Conservation (phyloP, 1,139 yeast species). For the Blastobotrys serpentis region DNA sequence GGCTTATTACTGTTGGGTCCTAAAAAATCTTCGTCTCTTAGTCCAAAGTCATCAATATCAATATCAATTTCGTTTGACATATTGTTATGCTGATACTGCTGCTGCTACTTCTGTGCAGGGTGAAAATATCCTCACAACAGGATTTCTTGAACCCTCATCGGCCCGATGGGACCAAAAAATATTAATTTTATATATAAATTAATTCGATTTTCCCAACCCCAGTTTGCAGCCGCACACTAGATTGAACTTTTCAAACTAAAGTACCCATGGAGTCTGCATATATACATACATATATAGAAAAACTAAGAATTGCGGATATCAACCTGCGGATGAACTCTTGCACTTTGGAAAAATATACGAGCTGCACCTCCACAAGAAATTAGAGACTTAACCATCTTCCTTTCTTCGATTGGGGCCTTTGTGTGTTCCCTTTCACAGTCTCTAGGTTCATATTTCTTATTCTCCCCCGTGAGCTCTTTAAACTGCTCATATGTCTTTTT, state of each 20-base stretch:
- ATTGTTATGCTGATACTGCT: too few species aligned
- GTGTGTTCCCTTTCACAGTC: conserved; percentile 48
- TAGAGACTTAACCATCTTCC: conserved; percentile 53
- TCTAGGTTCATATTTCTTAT: conserved; percentile 52
- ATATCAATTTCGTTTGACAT: conserved; percentile 18
- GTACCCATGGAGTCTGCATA: neutral
- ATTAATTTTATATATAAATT: too few species aligned
- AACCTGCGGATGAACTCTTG: conserved; percentile 49
- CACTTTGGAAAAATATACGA: conserved; percentile 66
- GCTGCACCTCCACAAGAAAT: conserved; percentile 71
- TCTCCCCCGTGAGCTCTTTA: conserved; percentile 55
- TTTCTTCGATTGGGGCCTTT: conserved; percentile 43
- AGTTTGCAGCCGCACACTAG: too few species aligned
- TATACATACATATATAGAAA: too few species aligned
- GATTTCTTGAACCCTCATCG: too few species aligned
- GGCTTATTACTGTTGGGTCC: neutral
- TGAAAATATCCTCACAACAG: neutral
- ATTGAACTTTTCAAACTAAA: too few species aligned
- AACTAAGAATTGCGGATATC: conserved; percentile 10
- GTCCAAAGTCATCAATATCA: conserved; percentile 19
- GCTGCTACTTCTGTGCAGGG: neutral
- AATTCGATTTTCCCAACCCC: too few species aligned
- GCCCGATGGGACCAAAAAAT: too few species aligned
- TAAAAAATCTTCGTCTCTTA: conserved; percentile 16
- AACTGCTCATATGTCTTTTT: conserved; percentile 53